phyloP scores from a whole-genome alignment of 768 basidiomycete genomes.

The Gyrodon lividus region DNA sequence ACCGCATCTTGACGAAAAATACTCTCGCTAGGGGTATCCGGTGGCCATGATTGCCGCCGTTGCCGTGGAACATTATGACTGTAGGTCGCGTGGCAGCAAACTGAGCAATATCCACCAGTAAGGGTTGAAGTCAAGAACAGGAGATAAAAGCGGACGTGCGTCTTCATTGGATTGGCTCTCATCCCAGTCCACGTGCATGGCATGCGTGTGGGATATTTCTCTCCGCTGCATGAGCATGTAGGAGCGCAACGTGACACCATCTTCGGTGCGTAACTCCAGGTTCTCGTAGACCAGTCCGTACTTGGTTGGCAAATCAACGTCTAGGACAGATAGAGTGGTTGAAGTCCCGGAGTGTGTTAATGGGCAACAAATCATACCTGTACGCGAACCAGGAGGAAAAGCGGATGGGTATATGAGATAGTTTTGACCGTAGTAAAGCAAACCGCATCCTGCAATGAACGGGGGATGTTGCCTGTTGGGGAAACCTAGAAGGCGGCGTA shows the following conservation, averaged over 20 bases:
- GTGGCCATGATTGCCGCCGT: constrained; percentile 85
- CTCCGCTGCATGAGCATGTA: constrained; percentile 73
- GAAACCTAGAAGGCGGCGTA: neutral
- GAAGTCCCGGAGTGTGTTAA: neutral
- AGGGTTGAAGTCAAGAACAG: neutral
- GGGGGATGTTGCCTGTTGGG: neutral
- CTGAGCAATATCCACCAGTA: constrained; percentile 17
- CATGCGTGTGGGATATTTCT: constrained; percentile 39
- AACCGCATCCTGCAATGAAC: constrained; percentile 52
- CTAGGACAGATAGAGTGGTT: constrained; percentile 33
- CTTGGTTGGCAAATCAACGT: constrained; percentile 69
- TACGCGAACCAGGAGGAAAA: constrained; percentile 76
- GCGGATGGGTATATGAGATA: constrained; percentile 89
- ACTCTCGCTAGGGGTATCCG: constrained; percentile 83
- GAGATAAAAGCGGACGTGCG: constrained; percentile 34
- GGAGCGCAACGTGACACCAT: constrained; percentile 67
- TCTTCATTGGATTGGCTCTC: constrained; percentile 55
- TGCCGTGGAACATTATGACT: constrained; percentile 91
- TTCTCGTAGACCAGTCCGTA: constrained; percentile 76
- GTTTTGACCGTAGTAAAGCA: constrained; percentile 85
- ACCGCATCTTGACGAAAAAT: constrained; percentile 80
- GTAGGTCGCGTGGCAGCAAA: constrained; percentile 66
- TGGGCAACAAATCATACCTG: constrained; percentile 44
- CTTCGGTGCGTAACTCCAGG: constrained; percentile 67
- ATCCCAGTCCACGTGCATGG: constrained; percentile 34